Evolutionary conservation across 768 basidiomycete genomes (phyloP).

Genomic region (Gyrodon lividus): DNA sequence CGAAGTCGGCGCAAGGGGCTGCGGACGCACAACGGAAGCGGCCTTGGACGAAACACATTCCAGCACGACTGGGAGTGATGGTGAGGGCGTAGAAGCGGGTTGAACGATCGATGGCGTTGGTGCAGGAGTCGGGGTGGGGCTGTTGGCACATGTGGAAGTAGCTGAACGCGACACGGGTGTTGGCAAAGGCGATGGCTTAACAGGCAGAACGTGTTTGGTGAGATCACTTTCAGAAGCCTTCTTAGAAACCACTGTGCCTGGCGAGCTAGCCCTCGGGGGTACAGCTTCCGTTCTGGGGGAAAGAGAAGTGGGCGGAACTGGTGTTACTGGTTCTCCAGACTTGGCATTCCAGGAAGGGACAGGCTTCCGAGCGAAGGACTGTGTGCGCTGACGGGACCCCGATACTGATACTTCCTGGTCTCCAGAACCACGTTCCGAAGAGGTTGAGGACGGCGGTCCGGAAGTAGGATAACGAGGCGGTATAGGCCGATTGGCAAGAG

Average conservation of each 20-base stretch:
- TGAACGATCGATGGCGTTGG: background rate
- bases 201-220: constrained; percentile 4
- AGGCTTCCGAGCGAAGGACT: constrained; percentile 24
- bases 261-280: background rate
- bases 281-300: constrained; percentile 6
- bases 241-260: constrained; percentile 8
- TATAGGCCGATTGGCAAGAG: constrained; percentile 56
- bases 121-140: background rate
- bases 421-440: constrained; percentile 31
- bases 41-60: constrained; percentile 17
- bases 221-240: constrained; percentile 5
- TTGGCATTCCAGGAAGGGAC: constrained; percentile 18
- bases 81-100: background rate
- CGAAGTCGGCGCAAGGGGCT: constrained; percentile 15
- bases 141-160: constrained; percentile 8
- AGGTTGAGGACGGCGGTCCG: constrained; percentile 47
- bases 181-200: constrained; percentile 3
- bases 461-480: constrained; percentile 54
- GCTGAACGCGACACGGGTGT: constrained; percentile 5
- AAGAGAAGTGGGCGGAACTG: constrained; percentile 6
- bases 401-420: constrained; percentile 15
- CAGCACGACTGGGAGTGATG: constrained; percentile 3
- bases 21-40: constrained; percentile 7
- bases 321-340: constrained; percentile 10
- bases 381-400: constrained; percentile 27